Percentiles rank a stretch among this genome's conserved stretches.
Conservation (phyloP, 306 rosid species). For the Trifolium repens region DNA sequence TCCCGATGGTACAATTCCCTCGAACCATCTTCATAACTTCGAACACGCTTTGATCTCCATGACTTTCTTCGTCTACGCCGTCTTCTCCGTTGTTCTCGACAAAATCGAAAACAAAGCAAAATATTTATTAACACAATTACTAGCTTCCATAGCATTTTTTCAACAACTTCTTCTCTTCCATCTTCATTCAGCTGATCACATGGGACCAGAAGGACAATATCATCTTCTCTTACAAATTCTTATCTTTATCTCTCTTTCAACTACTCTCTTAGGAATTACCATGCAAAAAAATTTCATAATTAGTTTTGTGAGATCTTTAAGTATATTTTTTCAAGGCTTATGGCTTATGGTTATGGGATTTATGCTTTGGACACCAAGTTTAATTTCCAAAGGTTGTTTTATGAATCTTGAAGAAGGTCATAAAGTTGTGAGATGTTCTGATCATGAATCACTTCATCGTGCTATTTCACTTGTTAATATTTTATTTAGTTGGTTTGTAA, state of each 20-base stretch:
- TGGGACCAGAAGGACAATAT: slow-evolving; percentile 84
- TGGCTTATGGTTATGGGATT: slow-evolving; percentile 76
- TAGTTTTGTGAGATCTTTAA: slow-evolving; percentile 64
- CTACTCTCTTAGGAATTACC: slow-evolving; percentile 64
- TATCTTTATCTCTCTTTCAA: slow-evolving; percentile 47
- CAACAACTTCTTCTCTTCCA: slow-evolving; percentile 79
- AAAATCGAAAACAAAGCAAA: slow-evolving; percentile 12
- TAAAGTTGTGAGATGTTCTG: slow-evolving; percentile 59
- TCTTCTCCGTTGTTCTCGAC: slow-evolving; percentile 61
- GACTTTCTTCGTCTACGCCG: slow-evolving; percentile 62
- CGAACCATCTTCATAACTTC: slow-evolving; percentile 84
- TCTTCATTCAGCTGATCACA: slow-evolving; percentile 80
- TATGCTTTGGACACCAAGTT: slow-evolving; percentile 71
- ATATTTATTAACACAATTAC: slow-evolving; percentile 53
- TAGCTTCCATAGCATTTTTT: slow-evolving; percentile 64
- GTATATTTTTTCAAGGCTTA: slow-evolving; percentile 70
- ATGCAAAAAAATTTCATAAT: slow-evolving; percentile 55
- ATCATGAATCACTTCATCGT: slow-evolving; percentile 57
- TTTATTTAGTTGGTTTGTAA: slow-evolving; percentile 73
- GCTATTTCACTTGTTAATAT: slow-evolving; percentile 67
- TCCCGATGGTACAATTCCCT: slow-evolving; percentile 74
- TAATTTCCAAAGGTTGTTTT: slow-evolving; percentile 71
- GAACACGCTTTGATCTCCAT: slow-evolving; percentile 80
- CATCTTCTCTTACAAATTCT: slow-evolving; percentile 66
- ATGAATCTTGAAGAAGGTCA: slow-evolving; percentile 66